A percentile compares a stretch with the other conserved stretches of the same genome.
Evolutionary conservation across 345 rosid species (phyloP).

Genomic region (Nasturtium officinale): DNA sequence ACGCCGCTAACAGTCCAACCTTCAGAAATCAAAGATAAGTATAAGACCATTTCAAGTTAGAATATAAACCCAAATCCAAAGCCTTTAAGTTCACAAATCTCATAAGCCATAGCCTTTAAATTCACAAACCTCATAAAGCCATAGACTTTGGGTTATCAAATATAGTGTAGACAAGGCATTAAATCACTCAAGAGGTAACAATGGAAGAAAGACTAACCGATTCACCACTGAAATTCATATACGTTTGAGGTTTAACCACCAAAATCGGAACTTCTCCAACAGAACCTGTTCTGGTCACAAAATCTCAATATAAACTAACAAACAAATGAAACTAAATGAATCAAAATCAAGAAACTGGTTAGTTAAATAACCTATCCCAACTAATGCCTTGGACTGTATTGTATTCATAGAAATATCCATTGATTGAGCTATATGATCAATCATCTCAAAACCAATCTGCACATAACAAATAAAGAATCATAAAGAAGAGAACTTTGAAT

Average conservation of each 20-base stretch:
- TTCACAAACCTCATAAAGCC: no score
- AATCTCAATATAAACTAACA: conserved; percentile 13
- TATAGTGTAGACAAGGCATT: no score
- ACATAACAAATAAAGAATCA: background rate
- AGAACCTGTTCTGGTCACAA: conserved; percentile 64
- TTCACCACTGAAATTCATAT: conserved; percentile 93
- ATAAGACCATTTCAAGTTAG: background rate
- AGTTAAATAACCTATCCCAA: conserved; percentile 71
- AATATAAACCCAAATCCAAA: background rate
- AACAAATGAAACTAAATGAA: background rate
- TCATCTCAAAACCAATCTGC: conserved; percentile 94
- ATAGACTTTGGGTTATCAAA: no score
- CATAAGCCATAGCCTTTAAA: no score
- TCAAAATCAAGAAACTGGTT: background rate
- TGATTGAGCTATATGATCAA: conserved; percentile 59
- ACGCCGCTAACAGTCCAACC: conserved; percentile 93
- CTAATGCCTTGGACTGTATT: conserved; percentile 75
- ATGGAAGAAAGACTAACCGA: conserved; percentile 53
- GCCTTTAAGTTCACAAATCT: background rate
- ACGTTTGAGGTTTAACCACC: conserved; percentile 84
- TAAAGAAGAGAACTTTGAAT: background rate
- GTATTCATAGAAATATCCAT: conserved; percentile 64
- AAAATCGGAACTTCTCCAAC: conserved; percentile 82
- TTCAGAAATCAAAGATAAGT: conserved; percentile 28
- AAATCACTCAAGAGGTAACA: background rate